Conservation (phyloP, 148 eudicot genomes). For the Diospyros kaki region DNA sequence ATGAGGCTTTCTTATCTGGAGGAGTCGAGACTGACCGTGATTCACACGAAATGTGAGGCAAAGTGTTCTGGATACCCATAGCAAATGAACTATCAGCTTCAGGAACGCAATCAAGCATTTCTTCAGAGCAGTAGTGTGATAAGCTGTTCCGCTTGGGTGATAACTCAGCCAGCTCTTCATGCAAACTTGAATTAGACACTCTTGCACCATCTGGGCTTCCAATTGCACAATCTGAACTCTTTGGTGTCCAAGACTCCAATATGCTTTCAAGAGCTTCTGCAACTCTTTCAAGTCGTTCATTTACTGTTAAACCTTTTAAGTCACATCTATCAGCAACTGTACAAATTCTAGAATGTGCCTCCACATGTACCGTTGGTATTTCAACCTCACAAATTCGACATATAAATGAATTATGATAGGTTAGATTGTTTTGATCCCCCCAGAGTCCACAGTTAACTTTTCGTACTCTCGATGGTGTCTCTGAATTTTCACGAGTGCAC, state of each 20-base stretch:
- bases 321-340: conserved; percentile 97
- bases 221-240: conserved; percentile 38
- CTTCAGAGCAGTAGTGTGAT: conserved; percentile 42
- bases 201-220: conserved; percentile 52
- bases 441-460: conserved; percentile 58
- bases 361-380: conserved; percentile 87
- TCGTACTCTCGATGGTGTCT: conserved; percentile 37
- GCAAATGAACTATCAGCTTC: conserved; percentile 43
- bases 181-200: conserved; percentile 40
- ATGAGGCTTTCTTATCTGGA: conserved; percentile 45
- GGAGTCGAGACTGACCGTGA: conserved; percentile 26
- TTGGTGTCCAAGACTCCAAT: conserved; percentile 76
- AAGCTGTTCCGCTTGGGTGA: conserved; percentile 45
- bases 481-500: conserved; percentile 37
- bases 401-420: conserved; percentile 67
- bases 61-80: conserved; percentile 38
- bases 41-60: conserved; percentile 33
- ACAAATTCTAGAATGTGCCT: conserved; percentile 97
- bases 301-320: conserved; percentile 74
- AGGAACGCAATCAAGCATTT: conserved; percentile 51
- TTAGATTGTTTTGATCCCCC: conserved; percentile 56
- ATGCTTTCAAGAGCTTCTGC: conserved; percentile 88
- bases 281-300: conserved; percentile 89
- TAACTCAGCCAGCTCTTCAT: conserved; percentile 47
- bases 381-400: conserved; percentile 99